A percentile compares a stretch with the other conserved stretches of the same genome.
Conservation (phyloP, 2,329 filamentous ascomycete species). For the Claviceps sp. region DNA sequence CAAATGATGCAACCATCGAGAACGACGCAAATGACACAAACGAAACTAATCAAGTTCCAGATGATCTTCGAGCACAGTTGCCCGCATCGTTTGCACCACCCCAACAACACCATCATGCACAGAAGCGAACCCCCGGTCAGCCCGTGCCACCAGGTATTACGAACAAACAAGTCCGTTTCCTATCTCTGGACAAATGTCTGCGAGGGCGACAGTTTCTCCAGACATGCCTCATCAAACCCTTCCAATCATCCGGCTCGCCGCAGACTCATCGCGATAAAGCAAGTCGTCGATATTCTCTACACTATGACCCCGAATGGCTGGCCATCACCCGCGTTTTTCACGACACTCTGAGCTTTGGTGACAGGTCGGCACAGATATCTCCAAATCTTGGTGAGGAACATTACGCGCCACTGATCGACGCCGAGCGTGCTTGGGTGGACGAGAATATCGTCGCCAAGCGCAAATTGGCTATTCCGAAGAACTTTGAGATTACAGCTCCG, state of each 20-base stretch:
- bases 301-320: conserved; percentile 91
- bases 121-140: conserved; percentile 35
- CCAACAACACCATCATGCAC: conserved; percentile 12
- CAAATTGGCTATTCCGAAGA: conserved; percentile 57
- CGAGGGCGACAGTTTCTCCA: conserved; percentile 72
- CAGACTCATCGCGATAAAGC: conserved; percentile 9
- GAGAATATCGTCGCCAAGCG: conserved; percentile 52
- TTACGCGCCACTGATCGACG: conserved; percentile 55
- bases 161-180: conserved; percentile 70
- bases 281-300: conserved; percentile 40
- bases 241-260: conserved; percentile 20
- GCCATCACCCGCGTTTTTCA: conserved; percentile 81
- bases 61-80: conserved; percentile 57
- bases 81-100: conserved; percentile 57
- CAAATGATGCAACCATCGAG: not conserved
- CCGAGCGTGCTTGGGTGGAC: conserved; percentile 67
- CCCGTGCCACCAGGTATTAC: conserved; percentile 58
- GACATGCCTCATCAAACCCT: conserved; percentile 48
- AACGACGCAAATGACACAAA: not conserved
- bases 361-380: conserved; percentile 38
- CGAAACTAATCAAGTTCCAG: conserved; percentile 31
- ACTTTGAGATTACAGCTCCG: conserved; percentile 68
- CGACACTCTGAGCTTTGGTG: conserved; percentile 48
- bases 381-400: conserved; percentile 52
- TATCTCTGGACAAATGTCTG: conserved; percentile 85